A percentile compares a stretch with the other conserved stretches of the same genome.
Conservation (phyloP, 176 grass and related monocot genomes). For the Carex kokanica region DNA sequence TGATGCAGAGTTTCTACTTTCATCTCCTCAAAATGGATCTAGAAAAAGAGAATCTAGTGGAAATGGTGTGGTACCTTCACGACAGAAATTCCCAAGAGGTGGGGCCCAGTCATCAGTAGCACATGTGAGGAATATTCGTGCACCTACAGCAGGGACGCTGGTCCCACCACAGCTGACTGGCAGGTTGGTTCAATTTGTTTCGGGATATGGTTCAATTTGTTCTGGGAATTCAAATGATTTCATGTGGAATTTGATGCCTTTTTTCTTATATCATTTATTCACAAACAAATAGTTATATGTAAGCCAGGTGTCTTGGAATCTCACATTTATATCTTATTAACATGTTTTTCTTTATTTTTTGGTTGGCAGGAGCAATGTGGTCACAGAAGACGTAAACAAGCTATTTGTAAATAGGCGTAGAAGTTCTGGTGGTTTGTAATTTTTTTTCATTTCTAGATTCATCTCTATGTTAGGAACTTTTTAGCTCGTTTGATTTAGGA, state of each 20-base stretch:
- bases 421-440: conserved; percentile 16
- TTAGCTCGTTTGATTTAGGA: neutral
- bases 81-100: conserved; percentile 61
- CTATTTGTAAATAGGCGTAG: conserved; percentile 63
- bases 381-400: conserved; percentile 89
- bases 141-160: conserved; percentile 34
- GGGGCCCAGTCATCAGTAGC: conserved; percentile 10
- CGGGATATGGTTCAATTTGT: too few species aligned
- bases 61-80: conserved; percentile 32
- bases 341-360: conserved; percentile 18
- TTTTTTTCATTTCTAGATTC: neutral
- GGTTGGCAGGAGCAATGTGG: conserved; percentile 81
- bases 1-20: conserved; percentile 57
- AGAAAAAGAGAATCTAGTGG: conserved; percentile 87
- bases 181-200: conserved; percentile 48
- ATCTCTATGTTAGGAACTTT: conserved; percentile 13
- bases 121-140: conserved; percentile 40
- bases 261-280: neutral
- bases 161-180: conserved; percentile 82
- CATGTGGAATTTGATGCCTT: neutral
- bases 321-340: neutral
- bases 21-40: conserved; percentile 43
- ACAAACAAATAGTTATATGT: conserved; percentile 2
- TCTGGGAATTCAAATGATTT: neutral
- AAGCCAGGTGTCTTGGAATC: neutral